A percentile compares a stretch with the other conserved stretches of the same genome.
These are phyloP conservation scores for Knufia petricola DNA, from an alignment of 2,329 filamentous ascomycete genomes.

Conservation along the genomic window DNA sequence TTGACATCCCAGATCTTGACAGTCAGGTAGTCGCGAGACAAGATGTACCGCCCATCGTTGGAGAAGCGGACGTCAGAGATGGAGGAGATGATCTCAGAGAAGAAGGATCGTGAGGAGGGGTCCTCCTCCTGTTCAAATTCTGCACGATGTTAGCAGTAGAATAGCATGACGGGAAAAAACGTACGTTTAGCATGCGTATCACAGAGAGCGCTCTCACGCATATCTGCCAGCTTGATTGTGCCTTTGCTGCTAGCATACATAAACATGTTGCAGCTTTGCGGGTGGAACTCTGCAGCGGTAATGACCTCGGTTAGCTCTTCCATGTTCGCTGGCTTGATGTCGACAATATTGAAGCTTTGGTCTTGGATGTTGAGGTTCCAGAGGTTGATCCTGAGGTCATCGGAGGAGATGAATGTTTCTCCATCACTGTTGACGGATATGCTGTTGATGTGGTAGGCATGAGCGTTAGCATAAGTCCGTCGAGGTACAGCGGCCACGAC, in stretches of 20 bases:
- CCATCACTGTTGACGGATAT: conserved; percentile 99
- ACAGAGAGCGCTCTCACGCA: conserved; percentile 92
- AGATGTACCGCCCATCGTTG: conserved; percentile 88
- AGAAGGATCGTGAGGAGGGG: conserved; percentile 92
- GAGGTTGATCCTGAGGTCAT: conserved; percentile 92
- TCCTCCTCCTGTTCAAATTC: conserved; percentile 99
- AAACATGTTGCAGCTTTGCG: conserved; percentile 97
- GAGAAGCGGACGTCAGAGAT: conserved; percentile 99
- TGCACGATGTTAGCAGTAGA: conserved; percentile 31
- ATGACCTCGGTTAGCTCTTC: conserved; percentile 98
- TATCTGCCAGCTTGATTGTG: conserved; percentile 96
- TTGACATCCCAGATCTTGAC: conserved; percentile 99
- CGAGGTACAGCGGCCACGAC: conserved; percentile 93
- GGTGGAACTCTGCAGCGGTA: conserved; percentile 95
- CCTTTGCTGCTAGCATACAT: conserved; percentile 99
- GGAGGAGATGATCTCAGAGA: conserved; percentile 98
- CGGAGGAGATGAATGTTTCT: conserved; percentile 98
- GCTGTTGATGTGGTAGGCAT: conserved; percentile 99
- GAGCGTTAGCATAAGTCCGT: conserved; percentile 93
- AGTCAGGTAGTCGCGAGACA: conserved; percentile 94
- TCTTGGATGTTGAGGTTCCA: conserved; percentile 99
- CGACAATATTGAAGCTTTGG: conserved; percentile 99
- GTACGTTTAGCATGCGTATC: conserved; percentile 91
- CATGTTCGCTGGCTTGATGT: conserved; percentile 99
- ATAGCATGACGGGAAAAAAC: not conserved